A percentile compares a stretch with the other conserved stretches of the same genome.
phyloP scores from a whole-genome alignment of 257 asterid genomes.

The Verbena officinalis region DNA sequence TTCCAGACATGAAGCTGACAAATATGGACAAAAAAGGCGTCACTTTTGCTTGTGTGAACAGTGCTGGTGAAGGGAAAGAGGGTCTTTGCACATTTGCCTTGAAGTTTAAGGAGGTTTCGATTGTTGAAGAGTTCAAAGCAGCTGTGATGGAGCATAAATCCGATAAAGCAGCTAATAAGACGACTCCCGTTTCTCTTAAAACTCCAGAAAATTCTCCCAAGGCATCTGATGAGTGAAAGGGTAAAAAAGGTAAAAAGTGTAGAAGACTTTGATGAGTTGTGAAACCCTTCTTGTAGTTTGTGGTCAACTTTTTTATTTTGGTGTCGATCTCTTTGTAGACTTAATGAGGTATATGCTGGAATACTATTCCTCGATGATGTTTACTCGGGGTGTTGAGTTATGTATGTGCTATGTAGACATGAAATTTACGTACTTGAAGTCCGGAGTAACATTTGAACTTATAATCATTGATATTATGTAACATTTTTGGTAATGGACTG shows the following conservation, averaged over 20 bases:
- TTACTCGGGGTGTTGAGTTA: constrained; percentile 13
- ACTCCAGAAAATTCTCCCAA: constrained; percentile 87
- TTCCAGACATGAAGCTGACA: constrained; percentile 88
- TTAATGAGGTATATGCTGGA: constrained; percentile 12
- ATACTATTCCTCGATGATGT: constrained; percentile 9
- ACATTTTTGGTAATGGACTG: not conserved
- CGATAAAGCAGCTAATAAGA: constrained; percentile 35
- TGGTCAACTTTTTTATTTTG: constrained; percentile 22
- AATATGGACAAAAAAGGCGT: constrained; percentile 91
- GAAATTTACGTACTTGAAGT: constrained; percentile 5
- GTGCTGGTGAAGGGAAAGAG: constrained; percentile 65
- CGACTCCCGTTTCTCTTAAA: constrained; percentile 38
- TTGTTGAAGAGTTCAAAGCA: constrained; percentile 63
- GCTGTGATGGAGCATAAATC: constrained; percentile 62
- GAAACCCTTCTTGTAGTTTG: constrained; percentile 22
- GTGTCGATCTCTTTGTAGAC: constrained; percentile 24
- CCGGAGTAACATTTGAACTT: not conserved
- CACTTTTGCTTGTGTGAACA: constrained; percentile 87
- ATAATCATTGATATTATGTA: not conserved
- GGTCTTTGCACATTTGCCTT: constrained; percentile 83
- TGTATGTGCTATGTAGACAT: constrained; percentile 14
- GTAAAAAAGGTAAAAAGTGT: not conserved
- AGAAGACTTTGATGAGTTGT: constrained; percentile 10
- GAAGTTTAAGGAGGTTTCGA: constrained; percentile 77
- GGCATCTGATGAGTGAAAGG: constrained; percentile 46